A percentile compares a stretch with the other conserved stretches of the same genome.
Evolutionary conservation across 768 basidiomycete species (phyloP).

Genomic region (Trametes villosa): DNA sequence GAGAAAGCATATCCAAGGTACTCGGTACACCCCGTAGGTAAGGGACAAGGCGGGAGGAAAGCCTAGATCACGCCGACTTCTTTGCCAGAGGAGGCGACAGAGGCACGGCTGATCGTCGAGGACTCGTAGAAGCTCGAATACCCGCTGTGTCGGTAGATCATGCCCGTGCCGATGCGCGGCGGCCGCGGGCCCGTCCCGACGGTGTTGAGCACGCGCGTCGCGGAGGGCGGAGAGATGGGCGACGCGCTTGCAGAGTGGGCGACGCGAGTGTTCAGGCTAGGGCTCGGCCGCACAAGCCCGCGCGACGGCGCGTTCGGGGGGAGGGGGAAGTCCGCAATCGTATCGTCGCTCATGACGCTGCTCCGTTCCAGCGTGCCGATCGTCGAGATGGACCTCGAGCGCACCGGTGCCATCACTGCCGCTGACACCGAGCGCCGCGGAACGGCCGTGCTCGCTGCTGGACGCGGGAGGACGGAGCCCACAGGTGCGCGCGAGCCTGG

Average conservation of each 20-base stretch:
- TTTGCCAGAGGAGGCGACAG: constrained; percentile 17
- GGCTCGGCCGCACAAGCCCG: neutral
- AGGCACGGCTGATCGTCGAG: constrained; percentile 18
- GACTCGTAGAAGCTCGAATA: constrained; percentile 26
- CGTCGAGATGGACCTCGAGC: constrained; percentile 7
- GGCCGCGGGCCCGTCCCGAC: constrained; percentile 37
- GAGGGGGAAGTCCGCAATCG: constrained; percentile 15
- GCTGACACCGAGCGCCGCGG: constrained; percentile 15
- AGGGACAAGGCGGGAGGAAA: neutral
- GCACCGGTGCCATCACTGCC: constrained; percentile 16
- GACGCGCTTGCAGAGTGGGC: neutral
- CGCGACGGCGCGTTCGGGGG: neutral
- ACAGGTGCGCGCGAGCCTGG: constrained; percentile 9
- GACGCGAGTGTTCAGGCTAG: constrained; percentile 12
- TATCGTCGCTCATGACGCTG: constrained; percentile 2
- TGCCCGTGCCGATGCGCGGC: constrained; percentile 68
- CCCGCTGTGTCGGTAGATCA: constrained; percentile 52
- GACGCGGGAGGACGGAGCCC: neutral
- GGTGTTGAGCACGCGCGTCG: constrained; percentile 20
- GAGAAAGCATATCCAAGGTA: neutral
- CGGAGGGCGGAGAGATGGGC: constrained; percentile 11
- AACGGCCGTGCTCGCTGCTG: constrained; percentile 1
- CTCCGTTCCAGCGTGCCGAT: neutral
- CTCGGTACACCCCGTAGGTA: too few relatives aligned
- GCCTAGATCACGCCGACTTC: constrained; percentile 1